Conservation (phyloP, 208 protist species). For the Leishmania amazonensis region DNA sequence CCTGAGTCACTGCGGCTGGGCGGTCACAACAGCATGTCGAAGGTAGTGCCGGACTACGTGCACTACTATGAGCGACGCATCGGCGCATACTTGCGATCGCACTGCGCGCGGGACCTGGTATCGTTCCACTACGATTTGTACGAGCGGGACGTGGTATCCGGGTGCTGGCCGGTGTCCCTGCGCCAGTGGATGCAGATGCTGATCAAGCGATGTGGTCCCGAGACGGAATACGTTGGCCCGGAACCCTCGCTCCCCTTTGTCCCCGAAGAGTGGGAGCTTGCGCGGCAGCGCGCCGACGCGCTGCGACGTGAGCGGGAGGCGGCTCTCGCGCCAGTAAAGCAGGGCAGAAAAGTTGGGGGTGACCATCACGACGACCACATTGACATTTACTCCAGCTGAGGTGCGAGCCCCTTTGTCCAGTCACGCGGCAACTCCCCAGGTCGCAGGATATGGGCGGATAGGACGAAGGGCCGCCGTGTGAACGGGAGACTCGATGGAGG, state of each 20-base stretch:
- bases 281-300: conserved; percentile 17
- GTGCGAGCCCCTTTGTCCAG: background rate
- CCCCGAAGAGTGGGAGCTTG: conserved; percentile 34
- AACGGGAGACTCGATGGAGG: background rate
- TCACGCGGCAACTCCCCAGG: no score
- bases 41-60: conserved; percentile 55
- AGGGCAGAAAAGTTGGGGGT: background rate
- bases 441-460: background rate
- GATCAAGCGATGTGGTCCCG: conserved; percentile 48
- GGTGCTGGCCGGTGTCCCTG: conserved; percentile 64
- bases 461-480: background rate
- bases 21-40: conserved; percentile 26
- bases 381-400: background rate
- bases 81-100: conserved; percentile 43
- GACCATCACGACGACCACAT: background rate
- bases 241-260: conserved; percentile 58
- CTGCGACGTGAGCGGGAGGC: conserved; percentile 21
- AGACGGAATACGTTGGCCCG: conserved; percentile 35
- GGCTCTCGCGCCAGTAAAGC: conserved; percentile 18
- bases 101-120: conserved; percentile 44
- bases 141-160: conserved; percentile 76
- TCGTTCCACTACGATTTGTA: conserved; percentile 78
- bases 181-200: conserved; percentile 62
- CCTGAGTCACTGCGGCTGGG: conserved; percentile 54
- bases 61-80: conserved; percentile 78